Conservation (phyloP, 139 green algal genomes). For the Prasinococcaceae sp. region DNA sequence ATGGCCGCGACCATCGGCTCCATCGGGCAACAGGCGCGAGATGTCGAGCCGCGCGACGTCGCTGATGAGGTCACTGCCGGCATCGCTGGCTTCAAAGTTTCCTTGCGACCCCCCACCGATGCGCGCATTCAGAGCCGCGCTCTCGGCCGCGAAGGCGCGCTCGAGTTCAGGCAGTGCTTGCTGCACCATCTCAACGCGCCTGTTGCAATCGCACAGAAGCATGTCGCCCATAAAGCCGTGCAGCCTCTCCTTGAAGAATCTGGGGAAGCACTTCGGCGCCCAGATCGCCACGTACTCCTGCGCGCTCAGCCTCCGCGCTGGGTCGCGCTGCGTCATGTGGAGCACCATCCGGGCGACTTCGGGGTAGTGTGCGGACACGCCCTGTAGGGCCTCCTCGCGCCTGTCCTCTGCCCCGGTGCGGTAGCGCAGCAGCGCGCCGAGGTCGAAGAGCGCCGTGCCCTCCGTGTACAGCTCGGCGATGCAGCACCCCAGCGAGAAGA, state of each 20-base stretch:
- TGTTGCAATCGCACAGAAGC: conserved; percentile 48
- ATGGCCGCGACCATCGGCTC: no score
- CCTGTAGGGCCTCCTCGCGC: no score
- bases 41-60: no score
- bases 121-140: no score
- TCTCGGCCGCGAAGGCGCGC: no score
- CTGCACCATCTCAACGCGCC: conserved; percentile 17
- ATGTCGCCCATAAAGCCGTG: conserved; percentile 27
- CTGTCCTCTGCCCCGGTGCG: conserved; percentile 34
- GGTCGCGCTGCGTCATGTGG: conserved; percentile 80
- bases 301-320: conserved; percentile 40
- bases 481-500: conserved; percentile 87
- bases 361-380: no score
- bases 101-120: no score
- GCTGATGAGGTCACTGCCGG: no score
- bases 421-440: conserved; percentile 56
- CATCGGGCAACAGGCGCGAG: no score
- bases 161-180: not conserved
- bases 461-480: conserved; percentile 90
- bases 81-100: no score
- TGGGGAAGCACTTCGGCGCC: conserved; percentile 43
- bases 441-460: conserved; percentile 60
- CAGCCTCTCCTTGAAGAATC: conserved; percentile 43
- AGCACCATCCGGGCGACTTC: conserved; percentile 44
- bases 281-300: conserved; percentile 51